Conservation (phyloP, 2,329 filamentous ascomycete genomes). For the Aspergillus pseudotamarii region DNA sequence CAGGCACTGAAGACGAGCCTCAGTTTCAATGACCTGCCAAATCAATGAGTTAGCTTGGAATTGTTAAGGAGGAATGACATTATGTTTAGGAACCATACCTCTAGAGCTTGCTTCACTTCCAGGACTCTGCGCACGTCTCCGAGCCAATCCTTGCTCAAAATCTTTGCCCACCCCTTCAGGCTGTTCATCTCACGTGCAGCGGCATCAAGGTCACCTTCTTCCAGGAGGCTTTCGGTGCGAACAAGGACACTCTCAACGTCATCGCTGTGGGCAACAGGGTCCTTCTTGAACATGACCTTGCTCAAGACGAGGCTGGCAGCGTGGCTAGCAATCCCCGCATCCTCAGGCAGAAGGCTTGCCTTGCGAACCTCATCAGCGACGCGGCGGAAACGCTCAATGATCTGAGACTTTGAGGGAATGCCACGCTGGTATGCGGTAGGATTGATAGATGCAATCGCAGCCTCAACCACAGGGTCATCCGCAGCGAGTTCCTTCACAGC, state of each 20-base stretch:
- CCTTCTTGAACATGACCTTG: conserved; percentile 96
- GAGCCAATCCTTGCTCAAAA: conserved; percentile 91
- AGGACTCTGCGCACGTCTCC: conserved; percentile 86
- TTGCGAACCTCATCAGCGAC: conserved; percentile 93
- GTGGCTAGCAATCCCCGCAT: conserved; percentile 92
- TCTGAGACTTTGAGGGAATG: conserved; percentile 77
- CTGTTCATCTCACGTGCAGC: conserved; percentile 95
- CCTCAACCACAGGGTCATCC: conserved; percentile 83
- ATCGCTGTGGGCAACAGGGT: conserved; percentile 76
- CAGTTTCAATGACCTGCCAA: conserved; percentile 78
- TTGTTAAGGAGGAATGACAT: not conserved
- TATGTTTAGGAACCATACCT: conserved; percentile 63
- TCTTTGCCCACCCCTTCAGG: conserved; percentile 91
- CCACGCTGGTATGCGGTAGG: conserved; percentile 91
- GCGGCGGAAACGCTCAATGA: conserved; percentile 93
- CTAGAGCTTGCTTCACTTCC: conserved; percentile 93
- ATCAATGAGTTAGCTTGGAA: conserved; percentile 19
- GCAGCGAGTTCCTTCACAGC: conserved; percentile 90
- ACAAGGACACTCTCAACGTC: conserved; percentile 94
- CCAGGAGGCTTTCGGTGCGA: conserved; percentile 83
- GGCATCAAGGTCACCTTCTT: conserved; percentile 89
- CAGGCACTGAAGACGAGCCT: conserved; percentile 85
- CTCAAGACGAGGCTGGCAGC: conserved; percentile 86
- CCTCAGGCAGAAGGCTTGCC: conserved; percentile 85
- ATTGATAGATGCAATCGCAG: conserved; percentile 95